Evolutionary conservation across 768 basidiomycete genomes (phyloP), one percentile per base, ranked within the genome.

Genomic region (Calocybe gangraenosa): DNA sequence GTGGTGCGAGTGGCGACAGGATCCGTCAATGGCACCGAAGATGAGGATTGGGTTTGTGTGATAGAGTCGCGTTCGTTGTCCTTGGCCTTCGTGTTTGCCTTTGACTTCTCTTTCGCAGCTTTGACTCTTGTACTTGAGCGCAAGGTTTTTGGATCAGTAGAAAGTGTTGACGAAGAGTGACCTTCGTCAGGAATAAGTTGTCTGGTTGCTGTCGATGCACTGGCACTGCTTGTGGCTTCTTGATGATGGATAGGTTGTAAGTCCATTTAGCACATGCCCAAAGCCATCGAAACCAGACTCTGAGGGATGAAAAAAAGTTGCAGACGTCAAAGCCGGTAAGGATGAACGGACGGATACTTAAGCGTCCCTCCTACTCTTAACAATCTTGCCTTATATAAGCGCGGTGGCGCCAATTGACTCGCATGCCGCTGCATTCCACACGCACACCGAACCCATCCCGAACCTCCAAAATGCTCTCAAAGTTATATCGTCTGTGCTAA

Each of bases 261-360:
- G 84, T 90, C 87, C 87, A 90, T 90, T 89, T 88, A 89, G 84
- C 79, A 73, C 73, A 78, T 81, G 76, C 82, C 67, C 80, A 79
- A 82, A 82, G 87, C 87, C 87, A 90, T 90, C 82, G 86, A 86
- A 78, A 63, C 69, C 59, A 59, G 62, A 60, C 58, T 68, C 56
- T 65, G 63, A 64, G 63, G 57, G 59, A 58, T 61, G 58, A 63
- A 58, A 56, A 53, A 56, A 52, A 58, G 11, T 11, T 53, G 60
- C 63, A 55, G 61, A 59, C 57, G 58, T 63, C 63, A 50, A n/a
- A 59, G 61, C 52, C 60, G 58, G 58, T 55, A 53, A 59, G 40
- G 48, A 60, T 57, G 59, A 56, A 57, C 25, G 25, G 25, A 28
- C 25, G 25, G 25, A 28, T 28, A 28, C 25, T 28, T 6, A 28